Evolutionary conservation across 441 rosid species (phyloP).

Genomic region (Populus hybrid): DNA sequence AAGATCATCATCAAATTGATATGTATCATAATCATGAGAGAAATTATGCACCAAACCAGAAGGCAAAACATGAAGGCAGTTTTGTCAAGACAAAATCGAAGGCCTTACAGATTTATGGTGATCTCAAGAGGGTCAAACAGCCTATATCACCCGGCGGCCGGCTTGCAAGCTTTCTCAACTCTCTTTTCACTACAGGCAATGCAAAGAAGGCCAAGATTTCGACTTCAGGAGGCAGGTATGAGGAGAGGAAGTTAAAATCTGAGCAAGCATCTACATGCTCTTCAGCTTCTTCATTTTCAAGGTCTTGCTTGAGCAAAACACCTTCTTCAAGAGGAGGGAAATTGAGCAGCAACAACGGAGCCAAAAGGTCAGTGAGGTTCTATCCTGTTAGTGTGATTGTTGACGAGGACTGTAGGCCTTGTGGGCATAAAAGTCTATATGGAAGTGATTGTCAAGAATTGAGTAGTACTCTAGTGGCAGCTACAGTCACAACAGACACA

Average conservation of each 20-base stretch:
- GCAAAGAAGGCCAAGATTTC: conserved; percentile 56
- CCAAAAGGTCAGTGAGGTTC: conserved; percentile 71
- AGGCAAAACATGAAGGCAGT: conserved; percentile 36
- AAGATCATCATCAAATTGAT: conserved; percentile 26
- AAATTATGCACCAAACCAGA: conserved; percentile 27
- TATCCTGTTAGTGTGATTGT: conserved; percentile 67
- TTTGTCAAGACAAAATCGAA: conserved; percentile 55
- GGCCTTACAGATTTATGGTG: conserved; percentile 53
- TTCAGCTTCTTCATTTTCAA: conserved; percentile 80
- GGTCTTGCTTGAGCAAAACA: conserved; percentile 74
- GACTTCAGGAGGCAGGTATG: conserved; percentile 23
- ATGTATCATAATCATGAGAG: conserved; percentile 24
- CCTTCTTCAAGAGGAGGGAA: conserved; percentile 47
- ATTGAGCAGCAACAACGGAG: conserved; percentile 39
- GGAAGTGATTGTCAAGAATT: conserved; percentile 13
- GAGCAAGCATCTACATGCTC: conserved; percentile 60
- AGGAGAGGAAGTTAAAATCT: conserved; percentile 36
- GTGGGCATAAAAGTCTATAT: conserved; percentile 42
- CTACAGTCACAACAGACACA: background rate
- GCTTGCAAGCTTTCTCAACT: conserved; percentile 73
- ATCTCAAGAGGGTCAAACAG: conserved; percentile 70
- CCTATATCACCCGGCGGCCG: conserved; percentile 89
- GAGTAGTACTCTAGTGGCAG: conserved; percentile 13
- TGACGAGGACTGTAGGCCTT: conserved; percentile 60
- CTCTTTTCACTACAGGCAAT: conserved; percentile 54